These are phyloP conservation scores for Globisporangium radiosum DNA, from an alignment of 352 stramenopile species.

Conservation along the genomic window DNA sequence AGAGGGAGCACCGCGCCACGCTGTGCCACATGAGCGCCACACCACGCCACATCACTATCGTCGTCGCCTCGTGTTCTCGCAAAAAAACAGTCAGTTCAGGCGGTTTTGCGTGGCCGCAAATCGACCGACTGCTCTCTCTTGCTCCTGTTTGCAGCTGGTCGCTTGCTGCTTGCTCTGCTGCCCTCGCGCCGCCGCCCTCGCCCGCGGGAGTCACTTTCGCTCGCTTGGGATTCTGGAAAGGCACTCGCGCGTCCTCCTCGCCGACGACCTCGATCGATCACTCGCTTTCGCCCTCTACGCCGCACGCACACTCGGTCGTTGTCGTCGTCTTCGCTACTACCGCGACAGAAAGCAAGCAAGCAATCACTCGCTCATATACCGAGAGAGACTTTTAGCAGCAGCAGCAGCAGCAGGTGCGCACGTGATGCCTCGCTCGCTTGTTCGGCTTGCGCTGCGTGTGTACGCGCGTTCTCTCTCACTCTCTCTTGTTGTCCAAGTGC, in stretches of 20 bases:
- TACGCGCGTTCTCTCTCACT: neutral
- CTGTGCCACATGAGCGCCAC: too few species aligned
- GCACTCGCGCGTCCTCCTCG: neutral
- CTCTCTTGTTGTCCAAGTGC: neutral
- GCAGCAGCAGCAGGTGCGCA: neutral
- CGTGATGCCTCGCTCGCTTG: neutral
- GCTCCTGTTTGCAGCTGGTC: neutral
- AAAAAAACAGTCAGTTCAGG: too few species aligned
- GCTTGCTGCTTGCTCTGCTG: too few species aligned
- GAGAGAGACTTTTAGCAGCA: neutral
- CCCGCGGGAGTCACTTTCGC: neutral
- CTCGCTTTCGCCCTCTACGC: neutral
- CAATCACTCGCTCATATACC: neutral
- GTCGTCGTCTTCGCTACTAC: neutral
- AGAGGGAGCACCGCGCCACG: too few species aligned
- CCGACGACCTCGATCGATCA: neutral
- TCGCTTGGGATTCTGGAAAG: conserved; percentile 2
- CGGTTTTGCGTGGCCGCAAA: too few species aligned
- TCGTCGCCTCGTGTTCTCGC: too few species aligned
- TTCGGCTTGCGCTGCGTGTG: neutral
- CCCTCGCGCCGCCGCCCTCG: neutral
- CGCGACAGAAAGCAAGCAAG: neutral
- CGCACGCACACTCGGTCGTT: neutral
- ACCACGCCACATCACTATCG: too few species aligned
- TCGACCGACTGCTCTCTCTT: too few species aligned